A percentile compares a stretch with the other conserved stretches of the same genome.
Evolutionary conservation across 257 asterid genomes (phyloP).

Genomic region (Ballota nigra): DNA sequence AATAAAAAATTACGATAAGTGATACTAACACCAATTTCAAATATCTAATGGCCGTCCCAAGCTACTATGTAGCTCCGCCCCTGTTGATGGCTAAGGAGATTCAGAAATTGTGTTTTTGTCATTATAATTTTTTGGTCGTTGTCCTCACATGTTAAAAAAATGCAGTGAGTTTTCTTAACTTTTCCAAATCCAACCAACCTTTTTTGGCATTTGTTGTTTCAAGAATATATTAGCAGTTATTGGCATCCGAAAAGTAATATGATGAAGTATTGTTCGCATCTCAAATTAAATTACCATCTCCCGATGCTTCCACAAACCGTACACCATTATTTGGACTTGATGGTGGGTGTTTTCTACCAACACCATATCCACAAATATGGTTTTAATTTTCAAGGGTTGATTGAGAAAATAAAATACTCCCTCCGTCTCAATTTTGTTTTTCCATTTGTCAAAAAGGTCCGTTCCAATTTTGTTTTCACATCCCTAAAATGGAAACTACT

Average conservation of each 20-base stretch:
- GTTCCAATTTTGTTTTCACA: too few species aligned
- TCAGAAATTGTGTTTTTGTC: background rate
- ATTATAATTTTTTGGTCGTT: background rate
- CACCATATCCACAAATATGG: background rate
- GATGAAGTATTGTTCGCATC: background rate
- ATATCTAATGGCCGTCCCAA: too few species aligned
- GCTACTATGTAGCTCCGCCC: too few species aligned
- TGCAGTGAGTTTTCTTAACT: background rate
- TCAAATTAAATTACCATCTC: background rate
- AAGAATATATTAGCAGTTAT: background rate
- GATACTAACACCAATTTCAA: too few species aligned
- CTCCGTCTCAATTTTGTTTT: too few species aligned
- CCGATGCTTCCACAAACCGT: background rate
- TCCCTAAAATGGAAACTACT: too few species aligned
- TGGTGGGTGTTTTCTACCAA: background rate
- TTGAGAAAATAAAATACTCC: too few species aligned
- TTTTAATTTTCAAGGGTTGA: too few species aligned
- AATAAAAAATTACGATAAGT: too few species aligned
- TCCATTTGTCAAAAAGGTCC: too few species aligned
- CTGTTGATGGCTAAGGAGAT: background rate
- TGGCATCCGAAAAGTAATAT: background rate
- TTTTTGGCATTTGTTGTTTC: background rate
- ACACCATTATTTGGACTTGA: background rate
- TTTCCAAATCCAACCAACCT: background rate
- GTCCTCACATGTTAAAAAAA: background rate